Base-by-base conservation (phyloP, 805 yeast species). In the Danielozyma ontarioensis region DNA sequence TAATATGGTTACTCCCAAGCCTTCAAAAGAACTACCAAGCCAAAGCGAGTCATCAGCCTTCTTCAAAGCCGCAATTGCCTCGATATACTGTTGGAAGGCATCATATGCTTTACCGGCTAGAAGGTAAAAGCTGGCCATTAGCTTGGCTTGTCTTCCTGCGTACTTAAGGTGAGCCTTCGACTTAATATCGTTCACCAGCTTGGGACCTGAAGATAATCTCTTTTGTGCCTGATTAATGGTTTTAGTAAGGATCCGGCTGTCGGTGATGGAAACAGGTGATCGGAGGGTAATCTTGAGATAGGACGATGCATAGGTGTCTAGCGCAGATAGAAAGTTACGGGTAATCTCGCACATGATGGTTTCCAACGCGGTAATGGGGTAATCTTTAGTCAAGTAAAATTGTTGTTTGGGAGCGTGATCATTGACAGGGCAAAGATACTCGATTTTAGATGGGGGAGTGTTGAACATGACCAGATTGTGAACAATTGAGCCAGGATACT, bases 1-100 rank as follows among this genome's bases (percentile, higher is more conserved):
- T 4, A 82, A 54, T 26, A 82, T 54, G 38, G 84, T 74, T 1
- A 85, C 76, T 0, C 82, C 83, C 8, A 88, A 61, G 0, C 89
- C 86, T 45, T 88, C 96, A n/a, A 90, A 53, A 0, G 96, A 78
- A 18, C 90, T 80, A 0, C 82, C 97, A 11, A 86, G 67, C 97
- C 97, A 93, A 6, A 93, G 61, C 46, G 74, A 73, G 53, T 93
- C 98, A 32, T 77, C 77, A 2, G 80, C 66, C 10, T 74, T 66
- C 39, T 76, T 77, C 34, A 87, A 58, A 16, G 72, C 59, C 2
- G 63, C 48, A 1, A 82, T 68, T 0, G 96, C 80, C 26, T 88
- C 95, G n/a, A 80, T 73, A 45, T 88, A 80, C 37, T 78, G 77
- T 16, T 69, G 64, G 34, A 89, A 52, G 0, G 97, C 94, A 36